These are phyloP conservation scores for Fusarium coicis DNA, from an alignment of 2,329 filamentous ascomycete species.

Conservation along the genomic window DNA sequence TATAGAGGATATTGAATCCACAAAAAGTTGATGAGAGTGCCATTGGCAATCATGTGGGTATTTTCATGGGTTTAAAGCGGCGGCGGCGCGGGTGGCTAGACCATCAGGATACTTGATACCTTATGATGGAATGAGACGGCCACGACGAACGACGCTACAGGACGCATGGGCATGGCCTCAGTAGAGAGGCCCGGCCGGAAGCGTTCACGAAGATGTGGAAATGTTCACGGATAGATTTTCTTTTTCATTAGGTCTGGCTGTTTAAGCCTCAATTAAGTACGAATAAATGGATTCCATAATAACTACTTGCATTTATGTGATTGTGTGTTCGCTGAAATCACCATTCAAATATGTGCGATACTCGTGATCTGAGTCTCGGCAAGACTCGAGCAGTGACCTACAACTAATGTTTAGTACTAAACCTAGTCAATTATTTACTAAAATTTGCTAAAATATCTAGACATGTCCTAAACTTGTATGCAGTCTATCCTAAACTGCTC, in stretches of 20 bases:
- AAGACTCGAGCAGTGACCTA: no score
- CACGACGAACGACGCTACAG: conserved; percentile 43
- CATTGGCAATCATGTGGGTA: conserved; percentile 41
- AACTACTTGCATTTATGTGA: background rate
- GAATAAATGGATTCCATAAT: conserved; percentile 36
- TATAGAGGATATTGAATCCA: conserved; percentile 45
- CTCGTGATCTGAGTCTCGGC: no score
- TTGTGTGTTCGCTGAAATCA: background rate
- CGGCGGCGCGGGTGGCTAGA: conserved; percentile 37
- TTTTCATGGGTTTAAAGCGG: conserved; percentile 46
- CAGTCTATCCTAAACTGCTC: no score
- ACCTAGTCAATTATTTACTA: no score
- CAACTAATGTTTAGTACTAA: no score
- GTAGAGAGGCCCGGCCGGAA: conserved; percentile 44
- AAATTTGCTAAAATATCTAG: no score
- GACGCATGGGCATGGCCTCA: conserved; percentile 46
- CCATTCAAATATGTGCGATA: no score
- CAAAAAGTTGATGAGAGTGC: conserved; percentile 45
- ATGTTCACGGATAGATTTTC: conserved; percentile 50
- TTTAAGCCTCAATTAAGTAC: conserved; percentile 37
- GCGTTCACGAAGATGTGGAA: conserved; percentile 46
- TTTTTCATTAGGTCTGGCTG: conserved; percentile 42
- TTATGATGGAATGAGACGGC: conserved; percentile 35
- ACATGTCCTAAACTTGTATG: no score
- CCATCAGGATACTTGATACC: conserved; percentile 43